phyloP scores from a whole-genome alignment of 2,329 filamentous ascomycete species.

The Microdochium nivale region DNA sequence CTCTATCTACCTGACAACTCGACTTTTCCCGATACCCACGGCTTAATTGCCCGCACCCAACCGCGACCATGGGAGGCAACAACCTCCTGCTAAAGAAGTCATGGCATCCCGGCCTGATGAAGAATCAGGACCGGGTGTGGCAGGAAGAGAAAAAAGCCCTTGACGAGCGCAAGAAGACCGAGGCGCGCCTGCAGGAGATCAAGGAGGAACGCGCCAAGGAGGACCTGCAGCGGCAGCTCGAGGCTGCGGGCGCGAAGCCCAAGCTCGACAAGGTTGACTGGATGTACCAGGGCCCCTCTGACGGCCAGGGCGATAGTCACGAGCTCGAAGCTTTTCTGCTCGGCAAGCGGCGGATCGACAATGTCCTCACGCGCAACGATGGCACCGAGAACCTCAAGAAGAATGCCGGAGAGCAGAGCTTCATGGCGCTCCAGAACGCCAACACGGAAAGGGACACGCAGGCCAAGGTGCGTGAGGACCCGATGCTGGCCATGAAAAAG shows the following conservation, averaged over 20 bases:
- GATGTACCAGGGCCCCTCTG: conserved; percentile 90
- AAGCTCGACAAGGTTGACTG: conserved; percentile 82
- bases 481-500: conserved; percentile 85
- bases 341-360: conserved; percentile 87
- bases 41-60: conserved; percentile 4
- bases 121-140: conserved; percentile 87
- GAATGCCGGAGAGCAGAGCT: conserved; percentile 49
- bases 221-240: conserved; percentile 83
- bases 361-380: conserved; percentile 67
- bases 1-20: not conserved
- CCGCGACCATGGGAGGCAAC: conserved; percentile 67
- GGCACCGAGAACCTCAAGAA: conserved; percentile 79
- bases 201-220: conserved; percentile 90
- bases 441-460: conserved; percentile 74
- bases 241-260: conserved; percentile 77
- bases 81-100: conserved; percentile 93
- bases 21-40: not conserved
- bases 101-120: conserved; percentile 86
- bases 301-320: conserved; percentile 69
- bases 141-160: conserved; percentile 87
- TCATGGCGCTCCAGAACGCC: conserved; percentile 57
- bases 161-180: conserved; percentile 88
- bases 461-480: conserved; percentile 82
- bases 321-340: conserved; percentile 91
- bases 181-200: conserved; percentile 85